Conservation (phyloP, 1,139 yeast genomes). For the Protomyces pachydermus region DNA sequence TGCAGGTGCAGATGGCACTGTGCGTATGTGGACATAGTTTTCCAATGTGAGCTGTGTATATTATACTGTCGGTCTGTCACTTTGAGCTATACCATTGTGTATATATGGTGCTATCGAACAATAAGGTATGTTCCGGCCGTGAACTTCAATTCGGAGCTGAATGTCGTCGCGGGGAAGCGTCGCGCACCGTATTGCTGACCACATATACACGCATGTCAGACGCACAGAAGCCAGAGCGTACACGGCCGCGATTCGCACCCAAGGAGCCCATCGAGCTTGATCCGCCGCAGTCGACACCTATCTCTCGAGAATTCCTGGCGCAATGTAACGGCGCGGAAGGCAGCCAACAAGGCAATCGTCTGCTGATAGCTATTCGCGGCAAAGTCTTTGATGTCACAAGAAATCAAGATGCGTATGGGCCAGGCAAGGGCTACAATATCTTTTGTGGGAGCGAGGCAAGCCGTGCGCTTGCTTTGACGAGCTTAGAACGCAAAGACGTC, state of each 20-base stretch:
- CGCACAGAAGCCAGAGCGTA: neutral
- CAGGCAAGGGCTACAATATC: conserved; percentile 65
- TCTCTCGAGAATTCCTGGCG: conserved; percentile 11
- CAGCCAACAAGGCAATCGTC: conserved; percentile 41
- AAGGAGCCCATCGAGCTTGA: conserved; percentile 18
- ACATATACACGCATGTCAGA: no score
- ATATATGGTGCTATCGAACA: no score
- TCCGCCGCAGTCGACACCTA: conserved; percentile 15
- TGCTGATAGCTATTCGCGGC: conserved; percentile 73
- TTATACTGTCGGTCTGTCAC: no score
- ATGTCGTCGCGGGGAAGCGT: no score
- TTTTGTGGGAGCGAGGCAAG: conserved; percentile 76
- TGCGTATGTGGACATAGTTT: conserved; percentile 79
- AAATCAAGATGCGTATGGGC: conserved; percentile 65
- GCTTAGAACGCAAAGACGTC: conserved; percentile 54
- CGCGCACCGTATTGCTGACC: no score
- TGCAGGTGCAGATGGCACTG: conserved; percentile 97
- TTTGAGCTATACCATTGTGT: no score
- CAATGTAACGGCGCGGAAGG: conserved; percentile 21
- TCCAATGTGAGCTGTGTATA: no score
- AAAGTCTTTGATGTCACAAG: conserved; percentile 68
- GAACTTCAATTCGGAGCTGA: no score
- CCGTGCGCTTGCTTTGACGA: conserved; percentile 58
- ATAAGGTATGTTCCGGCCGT: no score
- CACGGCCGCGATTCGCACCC: conserved; percentile 21